Conservation (phyloP, 495 filamentous ascomycete genomes). For the Arthonia radiata region DNA sequence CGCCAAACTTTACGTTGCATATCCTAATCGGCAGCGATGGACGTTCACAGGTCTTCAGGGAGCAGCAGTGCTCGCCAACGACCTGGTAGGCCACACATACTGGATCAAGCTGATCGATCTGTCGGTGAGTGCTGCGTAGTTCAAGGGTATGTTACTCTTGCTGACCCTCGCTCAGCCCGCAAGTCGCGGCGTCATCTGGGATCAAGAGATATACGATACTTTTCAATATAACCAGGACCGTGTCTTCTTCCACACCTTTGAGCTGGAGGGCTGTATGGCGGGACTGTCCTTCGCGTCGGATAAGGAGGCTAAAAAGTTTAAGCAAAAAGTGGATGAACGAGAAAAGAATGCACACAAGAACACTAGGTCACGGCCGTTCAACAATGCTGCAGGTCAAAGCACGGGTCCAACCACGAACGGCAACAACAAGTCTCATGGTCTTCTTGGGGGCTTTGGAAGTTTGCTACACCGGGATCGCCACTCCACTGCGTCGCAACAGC, state of each 20-base stretch:
- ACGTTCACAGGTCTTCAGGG: slow-evolving; percentile 84
- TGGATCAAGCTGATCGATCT: slow-evolving; percentile 96
- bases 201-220: slow-evolving; percentile 88
- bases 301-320: slow-evolving; percentile 84
- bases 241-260: slow-evolving; percentile 91
- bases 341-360: slow-evolving; percentile 83
- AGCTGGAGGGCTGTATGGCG: slow-evolving; percentile 72
- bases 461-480: slow-evolving; percentile 36
- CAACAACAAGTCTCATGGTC: slow-evolving; percentile 20
- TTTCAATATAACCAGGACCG: slow-evolving; percentile 91
- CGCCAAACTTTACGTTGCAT: slow-evolving; percentile 78
- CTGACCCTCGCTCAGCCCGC: slow-evolving; percentile 22
- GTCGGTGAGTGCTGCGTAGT: slow-evolving; percentile 34
- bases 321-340: slow-evolving; percentile 81
- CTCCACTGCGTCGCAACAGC: slow-evolving; percentile 29
- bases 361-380: slow-evolving; percentile 54
- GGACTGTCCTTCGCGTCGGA: slow-evolving; percentile 83
- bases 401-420: slow-evolving; percentile 24
- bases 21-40: slow-evolving; percentile 73
- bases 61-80: slow-evolving; percentile 78
- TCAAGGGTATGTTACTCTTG: background rate
- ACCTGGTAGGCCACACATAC: slow-evolving; percentile 79
- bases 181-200: slow-evolving; percentile 83
- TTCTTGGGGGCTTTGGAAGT: slow-evolving; percentile 35
- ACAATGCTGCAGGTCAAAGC: slow-evolving; percentile 7